Evolutionary conservation across 805 yeast genomes (phyloP), one percentile per base, ranked within the genome.

Genomic region (Debaryomyces castellii): DNA sequence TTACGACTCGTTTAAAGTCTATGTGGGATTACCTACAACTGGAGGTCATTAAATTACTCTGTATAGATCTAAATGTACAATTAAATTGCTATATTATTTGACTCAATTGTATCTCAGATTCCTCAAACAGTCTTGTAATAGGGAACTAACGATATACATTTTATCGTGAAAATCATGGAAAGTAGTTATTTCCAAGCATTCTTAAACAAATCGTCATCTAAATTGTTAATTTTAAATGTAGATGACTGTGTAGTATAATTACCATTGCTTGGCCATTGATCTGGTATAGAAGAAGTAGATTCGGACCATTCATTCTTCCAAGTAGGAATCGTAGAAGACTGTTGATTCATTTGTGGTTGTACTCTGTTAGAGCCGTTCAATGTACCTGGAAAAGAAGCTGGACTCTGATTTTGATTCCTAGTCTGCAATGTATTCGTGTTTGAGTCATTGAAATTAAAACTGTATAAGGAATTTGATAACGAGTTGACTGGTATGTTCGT

Each of bases 1-100:
- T 51, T 92, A 92, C 73, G 99, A 94, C 68, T 87, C 96, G 7
- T 92, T 92, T 78, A 92, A 92, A 74, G 95, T 90, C n/a, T 81
- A 81, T 57, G 82, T 89, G 48, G 99, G 99, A 5, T 79, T 92
- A 57, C 98, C 98, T 60, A 91, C 98, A 32, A 87, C 96, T 22
- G 98, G 98, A 55, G 70, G 72, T 22, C 68, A 65, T 48, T 66
- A 52, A 30, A 18, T 14, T 18, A 20, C n/a, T 9, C 37, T 18
- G 21, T 20, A 33, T 33, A 28, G 14, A 28, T 28, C 33, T 28
- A 28, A 28, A 28, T 28, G 33, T 16, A 28, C 33, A 28, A 7
- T 12, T 28, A 14, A 11, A 11, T 28, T 28, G 33, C 33, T 28
- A 9, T 28, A 6, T 27, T 28, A 28, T 28, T 23, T 23, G 9